Evolutionary conservation across 345 rosid genomes (phyloP).

Genomic region (Gossypium turneri): DNA sequence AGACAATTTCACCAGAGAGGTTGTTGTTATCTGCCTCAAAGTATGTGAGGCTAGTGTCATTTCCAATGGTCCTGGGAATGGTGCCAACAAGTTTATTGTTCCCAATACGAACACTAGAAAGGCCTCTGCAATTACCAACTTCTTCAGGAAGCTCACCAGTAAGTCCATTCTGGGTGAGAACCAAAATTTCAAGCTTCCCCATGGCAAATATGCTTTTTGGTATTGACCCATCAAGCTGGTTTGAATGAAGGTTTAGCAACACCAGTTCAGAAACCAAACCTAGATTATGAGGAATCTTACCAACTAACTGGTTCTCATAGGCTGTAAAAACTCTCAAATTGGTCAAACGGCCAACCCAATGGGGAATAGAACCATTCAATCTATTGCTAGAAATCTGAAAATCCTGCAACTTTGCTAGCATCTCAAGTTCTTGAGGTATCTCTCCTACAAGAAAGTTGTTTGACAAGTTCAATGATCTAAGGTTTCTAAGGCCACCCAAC

Average conservation of each 20-base stretch:
- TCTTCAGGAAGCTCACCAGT: slow-evolving; percentile 64
- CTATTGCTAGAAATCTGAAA: slow-evolving; percentile 67
- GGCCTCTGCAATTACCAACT: slow-evolving; percentile 66
- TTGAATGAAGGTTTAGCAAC: slow-evolving; percentile 87
- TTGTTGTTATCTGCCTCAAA: slow-evolving; percentile 85
- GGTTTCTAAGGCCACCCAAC: slow-evolving; percentile 51
- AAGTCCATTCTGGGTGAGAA: slow-evolving; percentile 73
- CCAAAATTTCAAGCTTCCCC: slow-evolving; percentile 77
- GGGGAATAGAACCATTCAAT: slow-evolving; percentile 68
- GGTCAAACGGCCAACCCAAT: slow-evolving; percentile 65
- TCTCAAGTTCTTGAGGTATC: slow-evolving; percentile 54
- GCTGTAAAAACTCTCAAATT: slow-evolving; percentile 58
- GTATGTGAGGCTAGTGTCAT: slow-evolving; percentile 77
- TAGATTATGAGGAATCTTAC: slow-evolving; percentile 61
- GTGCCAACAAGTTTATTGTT: slow-evolving; percentile 71
- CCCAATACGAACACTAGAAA: slow-evolving; percentile 82
- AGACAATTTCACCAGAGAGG: slow-evolving; percentile 73
- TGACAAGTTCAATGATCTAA: slow-evolving; percentile 56
- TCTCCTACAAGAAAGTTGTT: slow-evolving; percentile 64
- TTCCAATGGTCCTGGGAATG: slow-evolving; percentile 74
- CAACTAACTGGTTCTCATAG: slow-evolving; percentile 56
- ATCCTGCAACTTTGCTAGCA: slow-evolving; percentile 57
- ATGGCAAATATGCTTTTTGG: slow-evolving; percentile 68
- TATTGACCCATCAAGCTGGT: slow-evolving; percentile 68
- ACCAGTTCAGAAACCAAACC: slow-evolving; percentile 63